Conservation (phyloP, 441 rosid genomes). For the Gossypium lobatum region DNA sequence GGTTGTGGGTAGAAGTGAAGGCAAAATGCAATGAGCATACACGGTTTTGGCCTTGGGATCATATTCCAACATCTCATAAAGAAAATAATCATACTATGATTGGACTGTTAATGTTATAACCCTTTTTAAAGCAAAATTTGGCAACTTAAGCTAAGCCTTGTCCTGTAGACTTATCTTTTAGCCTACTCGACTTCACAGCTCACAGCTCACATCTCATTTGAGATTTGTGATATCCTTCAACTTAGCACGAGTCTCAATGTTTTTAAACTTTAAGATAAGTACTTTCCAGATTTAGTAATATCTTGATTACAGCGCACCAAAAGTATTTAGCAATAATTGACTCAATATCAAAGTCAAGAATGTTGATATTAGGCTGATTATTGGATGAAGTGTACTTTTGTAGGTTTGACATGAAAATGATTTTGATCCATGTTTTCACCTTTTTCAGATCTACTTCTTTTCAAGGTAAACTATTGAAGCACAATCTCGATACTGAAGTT, state of each 20-base stretch:
- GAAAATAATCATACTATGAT: background rate
- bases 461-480: constrained; percentile 70
- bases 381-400: background rate
- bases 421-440: constrained; percentile 1
- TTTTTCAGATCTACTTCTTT: constrained; percentile 56
- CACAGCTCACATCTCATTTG: background rate
- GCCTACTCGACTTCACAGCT: background rate
- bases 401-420: background rate
- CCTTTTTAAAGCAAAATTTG: background rate
- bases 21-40: background rate
- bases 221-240: background rate
- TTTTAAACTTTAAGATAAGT: background rate
- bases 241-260: background rate
- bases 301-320: background rate
- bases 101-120: background rate
- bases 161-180: background rate
- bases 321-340: background rate
- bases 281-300: background rate
- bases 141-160: background rate
- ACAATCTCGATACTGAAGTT: constrained; percentile 76
- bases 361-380: background rate
- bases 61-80: background rate
- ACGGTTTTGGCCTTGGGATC: background rate
- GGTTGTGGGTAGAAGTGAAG: background rate
- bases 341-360: background rate